phyloP scores from a whole-genome alignment of 1,284 basidiomycete species.

The Puccinia horiana region DNA sequence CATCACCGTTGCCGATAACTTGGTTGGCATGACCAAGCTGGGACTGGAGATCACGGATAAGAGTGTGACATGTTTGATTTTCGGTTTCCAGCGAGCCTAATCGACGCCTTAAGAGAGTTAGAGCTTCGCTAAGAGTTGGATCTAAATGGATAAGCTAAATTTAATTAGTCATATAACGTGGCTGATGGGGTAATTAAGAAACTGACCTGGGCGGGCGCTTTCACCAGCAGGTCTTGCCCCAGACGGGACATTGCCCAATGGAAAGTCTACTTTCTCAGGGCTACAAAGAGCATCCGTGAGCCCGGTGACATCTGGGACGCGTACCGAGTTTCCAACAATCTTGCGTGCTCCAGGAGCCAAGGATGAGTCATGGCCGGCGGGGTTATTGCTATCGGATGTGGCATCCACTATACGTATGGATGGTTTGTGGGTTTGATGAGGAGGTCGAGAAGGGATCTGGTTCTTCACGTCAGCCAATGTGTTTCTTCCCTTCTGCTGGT shows the following conservation, averaged over 20 bases:
- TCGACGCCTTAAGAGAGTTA: conserved; percentile 15
- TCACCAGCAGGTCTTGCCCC: neutral
- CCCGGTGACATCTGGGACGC: conserved; percentile 49
- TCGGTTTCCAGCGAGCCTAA: conserved; percentile 36
- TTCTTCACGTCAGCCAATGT: neutral
- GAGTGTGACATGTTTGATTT: conserved; percentile 22
- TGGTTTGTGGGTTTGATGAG: conserved; percentile 19
- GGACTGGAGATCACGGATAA: conserved; percentile 37
- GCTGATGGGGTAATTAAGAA: neutral
- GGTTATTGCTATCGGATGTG: neutral
- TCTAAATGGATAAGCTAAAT: neutral
- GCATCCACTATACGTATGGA: conserved; percentile 27
- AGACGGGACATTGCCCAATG: neutral
- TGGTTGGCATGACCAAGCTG: conserved; percentile 23
- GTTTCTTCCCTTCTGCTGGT: conserved; percentile 4
- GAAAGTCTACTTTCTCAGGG: conserved; percentile 34
- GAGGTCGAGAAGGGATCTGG: neutral
- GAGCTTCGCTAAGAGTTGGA: conserved; percentile 40
- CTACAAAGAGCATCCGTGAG: conserved; percentile 44
- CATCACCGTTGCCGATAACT: neutral
- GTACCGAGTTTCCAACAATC: conserved; percentile 38
- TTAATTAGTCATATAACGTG: neutral
- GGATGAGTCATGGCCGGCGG: conserved; percentile 16
- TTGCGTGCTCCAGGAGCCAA: conserved; percentile 27
- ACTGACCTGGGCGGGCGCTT: conserved; percentile 33